Evolutionary conservation across 495 filamentous ascomycete genomes (phyloP).

Genomic region (Melanomma pulvis-pyrius): DNA sequence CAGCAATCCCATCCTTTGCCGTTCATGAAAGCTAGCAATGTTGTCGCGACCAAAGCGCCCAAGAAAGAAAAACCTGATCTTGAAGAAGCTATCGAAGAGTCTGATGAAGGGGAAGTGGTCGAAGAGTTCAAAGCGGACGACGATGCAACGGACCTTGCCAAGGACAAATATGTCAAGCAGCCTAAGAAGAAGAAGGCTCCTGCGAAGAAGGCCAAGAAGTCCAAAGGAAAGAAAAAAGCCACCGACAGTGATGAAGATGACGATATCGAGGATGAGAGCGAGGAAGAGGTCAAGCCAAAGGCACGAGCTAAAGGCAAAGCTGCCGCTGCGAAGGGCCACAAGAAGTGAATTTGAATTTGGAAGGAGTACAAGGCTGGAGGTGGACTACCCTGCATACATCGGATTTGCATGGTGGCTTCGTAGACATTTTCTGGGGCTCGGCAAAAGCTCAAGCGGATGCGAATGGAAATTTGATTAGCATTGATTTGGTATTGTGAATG

Average conservation of each 20-base stretch:
- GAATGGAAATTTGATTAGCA: not conserved
- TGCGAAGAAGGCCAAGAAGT: slow-evolving; percentile 46
- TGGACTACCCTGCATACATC: not conserved
- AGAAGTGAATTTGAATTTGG: slow-evolving; percentile 8
- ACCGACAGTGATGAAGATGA: slow-evolving; percentile 44
- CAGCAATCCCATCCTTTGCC: slow-evolving; percentile 82
- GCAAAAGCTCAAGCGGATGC: not conserved
- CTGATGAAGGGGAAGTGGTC: slow-evolving; percentile 71
- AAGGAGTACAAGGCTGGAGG: not conserved
- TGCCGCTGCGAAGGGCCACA: slow-evolving; percentile 12
- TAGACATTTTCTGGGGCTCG: not conserved
- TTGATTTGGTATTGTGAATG: not conserved
- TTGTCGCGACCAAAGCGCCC: slow-evolving; percentile 65
- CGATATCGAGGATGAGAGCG: slow-evolving; percentile 42
- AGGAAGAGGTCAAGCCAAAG: slow-evolving; percentile 43
- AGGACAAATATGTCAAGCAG: slow-evolving; percentile 94
- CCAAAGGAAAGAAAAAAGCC: slow-evolving; percentile 54
- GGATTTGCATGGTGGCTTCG: not conserved
- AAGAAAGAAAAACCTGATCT: slow-evolving; percentile 85
- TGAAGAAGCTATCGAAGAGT: slow-evolving; percentile 93
- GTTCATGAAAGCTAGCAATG: slow-evolving; percentile 89
- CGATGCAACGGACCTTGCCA: slow-evolving; percentile 72
- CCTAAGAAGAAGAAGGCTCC: slow-evolving; percentile 66
- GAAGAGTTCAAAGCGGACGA: slow-evolving; percentile 60
- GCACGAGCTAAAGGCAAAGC: slow-evolving; percentile 33